A percentile compares a stretch with the other conserved stretches of the same genome.
Conservation (phyloP, 2,329 filamentous ascomycete species). For the Cladosporium oxysporum region DNA sequence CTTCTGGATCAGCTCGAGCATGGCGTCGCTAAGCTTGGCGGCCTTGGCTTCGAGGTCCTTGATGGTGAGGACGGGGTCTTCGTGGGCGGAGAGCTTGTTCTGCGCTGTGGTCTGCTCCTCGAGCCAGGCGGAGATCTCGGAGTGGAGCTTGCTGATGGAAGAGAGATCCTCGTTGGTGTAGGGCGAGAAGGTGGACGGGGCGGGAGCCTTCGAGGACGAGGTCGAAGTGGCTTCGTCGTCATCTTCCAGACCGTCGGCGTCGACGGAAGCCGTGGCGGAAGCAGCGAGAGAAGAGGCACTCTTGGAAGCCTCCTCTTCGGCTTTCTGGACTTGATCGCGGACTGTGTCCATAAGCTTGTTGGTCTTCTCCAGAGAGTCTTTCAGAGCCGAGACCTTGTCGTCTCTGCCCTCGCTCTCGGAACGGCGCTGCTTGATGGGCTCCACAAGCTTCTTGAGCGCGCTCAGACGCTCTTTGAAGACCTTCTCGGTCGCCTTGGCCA, state of each 20-base stretch:
- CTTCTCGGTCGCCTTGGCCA: conserved; percentile 71
- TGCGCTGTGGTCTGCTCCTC: conserved; percentile 70
- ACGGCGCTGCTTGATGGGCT: conserved; percentile 73
- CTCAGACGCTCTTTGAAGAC: conserved; percentile 76
- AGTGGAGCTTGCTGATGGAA: conserved; percentile 62
- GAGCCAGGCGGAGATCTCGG: conserved; percentile 71
- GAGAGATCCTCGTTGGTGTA: conserved; percentile 74
- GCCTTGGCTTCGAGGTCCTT: conserved; percentile 71
- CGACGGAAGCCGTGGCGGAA: conserved; percentile 46
- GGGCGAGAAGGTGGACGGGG: conserved; percentile 55
- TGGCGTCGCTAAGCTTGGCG: conserved; percentile 69
- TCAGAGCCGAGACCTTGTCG: conserved; percentile 65
- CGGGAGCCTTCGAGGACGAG: conserved; percentile 24
- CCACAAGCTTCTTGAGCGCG: conserved; percentile 73
- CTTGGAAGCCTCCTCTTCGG: conserved; percentile 47
- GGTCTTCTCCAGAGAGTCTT: conserved; percentile 71
- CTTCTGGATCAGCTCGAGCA: conserved; percentile 70
- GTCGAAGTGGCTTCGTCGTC: conserved; percentile 9
- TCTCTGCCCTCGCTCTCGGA: conserved; percentile 73
- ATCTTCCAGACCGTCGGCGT: conserved; percentile 40
- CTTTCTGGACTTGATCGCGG: conserved; percentile 69
- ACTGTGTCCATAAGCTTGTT: conserved; percentile 70
- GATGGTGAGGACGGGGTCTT: conserved; percentile 72
- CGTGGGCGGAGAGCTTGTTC: conserved; percentile 66
- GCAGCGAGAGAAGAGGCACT: conserved; percentile 34